These are phyloP conservation scores for Acer negundo DNA, from an alignment of 345 rosid genomes.

Conservation along the genomic window DNA sequence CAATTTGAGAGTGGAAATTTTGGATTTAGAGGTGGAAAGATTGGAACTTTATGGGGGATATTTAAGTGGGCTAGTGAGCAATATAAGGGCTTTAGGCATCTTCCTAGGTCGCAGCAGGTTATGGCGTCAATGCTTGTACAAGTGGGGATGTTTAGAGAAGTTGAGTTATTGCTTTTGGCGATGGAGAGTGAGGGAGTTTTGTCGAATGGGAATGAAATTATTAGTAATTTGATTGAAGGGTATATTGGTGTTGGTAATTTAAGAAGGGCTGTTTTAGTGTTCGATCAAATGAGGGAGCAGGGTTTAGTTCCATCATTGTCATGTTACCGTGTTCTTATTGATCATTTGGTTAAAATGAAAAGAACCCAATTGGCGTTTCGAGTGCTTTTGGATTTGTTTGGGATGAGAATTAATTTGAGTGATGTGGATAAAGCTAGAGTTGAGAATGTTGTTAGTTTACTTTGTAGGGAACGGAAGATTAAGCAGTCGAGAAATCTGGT, in stretches of 20 bases:
- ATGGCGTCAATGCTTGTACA: conserved; percentile 60
- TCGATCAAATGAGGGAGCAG: conserved; percentile 48
- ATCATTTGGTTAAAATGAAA: conserved; percentile 47
- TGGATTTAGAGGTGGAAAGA: conserved; percentile 42
- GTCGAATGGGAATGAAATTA: conserved; percentile 42
- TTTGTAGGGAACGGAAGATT: conserved; percentile 62
- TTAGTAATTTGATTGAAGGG: conserved; percentile 50
- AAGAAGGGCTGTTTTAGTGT: conserved; percentile 56
- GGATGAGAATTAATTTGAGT: conserved; percentile 23
- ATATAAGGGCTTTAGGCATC: conserved; percentile 54
- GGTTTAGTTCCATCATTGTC: conserved; percentile 44
- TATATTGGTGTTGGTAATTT: conserved; percentile 45
- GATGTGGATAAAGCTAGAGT: conserved; percentile 31
- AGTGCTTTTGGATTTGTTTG: conserved; percentile 61
- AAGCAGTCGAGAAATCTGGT: conserved; percentile 63
- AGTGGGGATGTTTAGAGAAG: conserved; percentile 61
- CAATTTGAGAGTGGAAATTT: conserved; percentile 40
- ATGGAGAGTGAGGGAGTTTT: conserved; percentile 44
- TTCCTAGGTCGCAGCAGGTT: conserved; percentile 49
- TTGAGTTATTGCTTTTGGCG: conserved; percentile 52
- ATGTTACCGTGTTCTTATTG: conserved; percentile 47
- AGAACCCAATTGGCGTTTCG: conserved; percentile 48
- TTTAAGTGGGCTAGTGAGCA: conserved; percentile 53
- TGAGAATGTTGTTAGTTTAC: conserved; percentile 51
- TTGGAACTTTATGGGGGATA: conserved; percentile 62